Evolutionary conservation across 305 asterid genomes (phyloP), one percentile per base, ranked within the genome.

Genomic region (Fraxinus floribunda): DNA sequence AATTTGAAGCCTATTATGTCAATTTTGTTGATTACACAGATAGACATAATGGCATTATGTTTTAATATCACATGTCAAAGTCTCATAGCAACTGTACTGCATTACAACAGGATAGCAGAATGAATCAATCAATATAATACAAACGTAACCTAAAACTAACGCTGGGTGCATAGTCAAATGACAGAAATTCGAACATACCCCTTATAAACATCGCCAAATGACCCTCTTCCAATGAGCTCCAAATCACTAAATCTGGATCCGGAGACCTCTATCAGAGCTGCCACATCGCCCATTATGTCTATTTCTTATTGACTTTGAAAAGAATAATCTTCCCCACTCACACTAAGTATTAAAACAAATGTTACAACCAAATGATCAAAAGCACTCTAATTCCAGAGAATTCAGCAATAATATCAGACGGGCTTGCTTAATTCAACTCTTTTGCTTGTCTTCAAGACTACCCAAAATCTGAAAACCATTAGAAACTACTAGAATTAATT

Each of bases 171-270:
- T 75, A 80, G 20, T 64, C 66, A 62, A 80, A 13, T 16, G 81
- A 76, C 80, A 41, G 77, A 72, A 73, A 39, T 83, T 79, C 16
- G 46, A 84, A 38, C 83, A 85, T 89, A 94, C 98, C 95, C 98
- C 90, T 92, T 95, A 80, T 95, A 95, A 80, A 95, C 98, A 86
- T 95, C 98, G 13, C 98, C 98, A 38, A 95, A 95, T 0, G 98
- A 95, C 60, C 98, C 98, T 91, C 97, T 90, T 46, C 98, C 98
- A 41, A 95, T 95, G 76, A 95, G 98, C 90, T 92, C 98, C 92
- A 95, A 86, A 85, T 92, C 89, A 86, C 88, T 88, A 88, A 93
- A 95, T 87, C 98, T 90, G 85, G 94, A 87, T 22, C 98, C 98
- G 16, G 95, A 86, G 76, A 95, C 97, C 91, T 93, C 98, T 34